Conservation (phyloP, 805 yeast species). For the Saccharomycopsis sp. region DNA sequence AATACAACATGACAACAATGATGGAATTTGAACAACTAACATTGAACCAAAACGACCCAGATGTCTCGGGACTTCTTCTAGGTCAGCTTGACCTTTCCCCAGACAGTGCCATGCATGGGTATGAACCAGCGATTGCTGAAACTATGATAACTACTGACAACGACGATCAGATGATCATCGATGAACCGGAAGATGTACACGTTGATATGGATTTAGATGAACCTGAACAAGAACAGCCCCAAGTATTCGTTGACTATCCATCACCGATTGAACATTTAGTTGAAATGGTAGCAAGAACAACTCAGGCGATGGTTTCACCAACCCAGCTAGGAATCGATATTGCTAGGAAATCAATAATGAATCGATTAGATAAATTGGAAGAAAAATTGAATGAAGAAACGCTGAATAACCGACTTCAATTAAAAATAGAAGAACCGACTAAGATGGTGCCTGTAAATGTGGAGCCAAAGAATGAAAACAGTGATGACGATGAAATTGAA, state of each 20-base stretch:
- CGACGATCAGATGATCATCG: slow-evolving; percentile 1
- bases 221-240: background rate
- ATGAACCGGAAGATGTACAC: background rate
- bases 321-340: slow-evolving; percentile 17
- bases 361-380: background rate
- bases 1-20: too few species aligned
- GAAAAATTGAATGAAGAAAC: background rate
- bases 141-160: too few species aligned
- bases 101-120: too few species aligned
- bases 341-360: slow-evolving; percentile 12
- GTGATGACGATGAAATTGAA: background rate
- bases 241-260: background rate
- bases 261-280: background rate
- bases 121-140: too few species aligned
- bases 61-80: too few species aligned
- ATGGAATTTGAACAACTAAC: too few species aligned
- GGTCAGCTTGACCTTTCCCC: too few species aligned
- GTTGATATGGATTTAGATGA: background rate
- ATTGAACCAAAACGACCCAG: too few species aligned
- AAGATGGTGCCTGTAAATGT: background rate
- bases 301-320: slow-evolving; percentile 15
- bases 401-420: too few species aligned
- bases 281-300: slow-evolving; percentile 2
- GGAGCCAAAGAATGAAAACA: background rate
- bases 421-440: too few species aligned